Evolutionary conservation across 2,329 filamentous ascomycete species (phyloP).

Genomic region (Penicillium sp.): DNA sequence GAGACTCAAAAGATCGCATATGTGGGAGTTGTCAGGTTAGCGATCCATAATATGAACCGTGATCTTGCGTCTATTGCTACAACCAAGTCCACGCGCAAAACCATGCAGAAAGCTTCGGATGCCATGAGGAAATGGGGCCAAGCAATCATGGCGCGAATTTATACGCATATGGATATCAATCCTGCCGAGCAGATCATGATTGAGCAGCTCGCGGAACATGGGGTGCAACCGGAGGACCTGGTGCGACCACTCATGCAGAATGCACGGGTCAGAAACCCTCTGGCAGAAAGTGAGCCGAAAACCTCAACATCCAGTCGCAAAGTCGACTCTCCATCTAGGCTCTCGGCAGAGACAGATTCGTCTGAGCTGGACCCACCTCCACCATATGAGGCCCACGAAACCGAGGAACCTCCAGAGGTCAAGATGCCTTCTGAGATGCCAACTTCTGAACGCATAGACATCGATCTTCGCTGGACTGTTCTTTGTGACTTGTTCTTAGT

Average conservation of each 20-base stretch:
- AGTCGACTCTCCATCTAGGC: conserved; percentile 27
- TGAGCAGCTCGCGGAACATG: conserved; percentile 90
- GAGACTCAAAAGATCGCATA: conserved; percentile 96
- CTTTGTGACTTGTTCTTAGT: conserved; percentile 93
- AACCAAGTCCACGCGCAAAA: conserved; percentile 69
- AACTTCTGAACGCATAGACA: conserved; percentile 80
- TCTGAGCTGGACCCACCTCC: conserved; percentile 55
- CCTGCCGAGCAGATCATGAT: conserved; percentile 93
- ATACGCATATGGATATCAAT: conserved; percentile 95
- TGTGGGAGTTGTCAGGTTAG: conserved; percentile 81
- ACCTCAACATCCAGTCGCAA: conserved; percentile 37
- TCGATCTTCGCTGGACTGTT: conserved; percentile 95
- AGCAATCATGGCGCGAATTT: conserved; percentile 95
- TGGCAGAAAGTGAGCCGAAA: conserved; percentile 57
- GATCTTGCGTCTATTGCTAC: conserved; percentile 60
- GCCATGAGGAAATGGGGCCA: conserved; percentile 93
- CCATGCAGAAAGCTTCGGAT: conserved; percentile 67
- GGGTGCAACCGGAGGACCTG: conserved; percentile 79
- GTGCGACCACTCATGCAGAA: conserved; percentile 88
- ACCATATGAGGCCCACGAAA: conserved; percentile 59
- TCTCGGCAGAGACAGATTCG: conserved; percentile 38
- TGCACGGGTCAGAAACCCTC: conserved; percentile 86
- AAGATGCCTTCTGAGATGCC: conserved; percentile 80
- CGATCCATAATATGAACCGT: conserved; percentile 73
- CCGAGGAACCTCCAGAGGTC: conserved; percentile 73